Percentiles rank a stretch among this genome's conserved stretches.
phyloP scores from a whole-genome alignment of 2,329 filamentous ascomycete species.

The Alternaria sp. region DNA sequence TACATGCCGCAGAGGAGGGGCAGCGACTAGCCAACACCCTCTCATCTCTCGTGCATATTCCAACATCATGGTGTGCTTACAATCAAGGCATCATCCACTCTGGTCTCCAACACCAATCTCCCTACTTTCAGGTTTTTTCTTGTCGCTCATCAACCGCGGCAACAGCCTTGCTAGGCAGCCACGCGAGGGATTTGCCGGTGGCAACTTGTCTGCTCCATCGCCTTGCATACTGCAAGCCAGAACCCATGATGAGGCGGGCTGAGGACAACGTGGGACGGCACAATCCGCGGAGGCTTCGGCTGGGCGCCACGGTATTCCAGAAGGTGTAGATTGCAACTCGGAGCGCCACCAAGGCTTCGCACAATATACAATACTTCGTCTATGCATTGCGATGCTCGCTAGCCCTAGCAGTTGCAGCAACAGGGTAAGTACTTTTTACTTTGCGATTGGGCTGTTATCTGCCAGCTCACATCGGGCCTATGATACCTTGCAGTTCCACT shows the following conservation, averaged over 20 bases:
- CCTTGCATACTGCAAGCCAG: neutral
- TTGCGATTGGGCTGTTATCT: neutral
- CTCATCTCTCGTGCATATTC: neutral
- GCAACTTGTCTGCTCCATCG: neutral
- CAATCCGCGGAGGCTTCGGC: neutral
- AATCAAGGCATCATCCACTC: neutral
- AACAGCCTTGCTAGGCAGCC: neutral
- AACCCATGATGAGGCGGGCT: neutral
- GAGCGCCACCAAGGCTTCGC: neutral
- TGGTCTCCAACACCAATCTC: neutral
- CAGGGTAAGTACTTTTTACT: neutral
- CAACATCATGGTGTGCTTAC: neutral
- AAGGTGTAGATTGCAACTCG: neutral
- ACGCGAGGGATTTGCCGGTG: neutral
- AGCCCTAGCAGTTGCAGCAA: neutral
- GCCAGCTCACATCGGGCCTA: neutral
- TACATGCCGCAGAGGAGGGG: neutral
- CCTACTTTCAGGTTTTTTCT: neutral
- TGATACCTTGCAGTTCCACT: neutral
- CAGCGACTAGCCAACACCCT: neutral
- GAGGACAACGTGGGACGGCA: neutral
- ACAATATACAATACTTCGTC: neutral
- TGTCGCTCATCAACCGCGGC: neutral
- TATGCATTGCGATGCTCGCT: neutral
- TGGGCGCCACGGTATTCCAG: neutral